These are phyloP conservation scores for Lachancea sp. DNA, from an alignment of 805 yeast genomes.

Conservation along the genomic window DNA sequence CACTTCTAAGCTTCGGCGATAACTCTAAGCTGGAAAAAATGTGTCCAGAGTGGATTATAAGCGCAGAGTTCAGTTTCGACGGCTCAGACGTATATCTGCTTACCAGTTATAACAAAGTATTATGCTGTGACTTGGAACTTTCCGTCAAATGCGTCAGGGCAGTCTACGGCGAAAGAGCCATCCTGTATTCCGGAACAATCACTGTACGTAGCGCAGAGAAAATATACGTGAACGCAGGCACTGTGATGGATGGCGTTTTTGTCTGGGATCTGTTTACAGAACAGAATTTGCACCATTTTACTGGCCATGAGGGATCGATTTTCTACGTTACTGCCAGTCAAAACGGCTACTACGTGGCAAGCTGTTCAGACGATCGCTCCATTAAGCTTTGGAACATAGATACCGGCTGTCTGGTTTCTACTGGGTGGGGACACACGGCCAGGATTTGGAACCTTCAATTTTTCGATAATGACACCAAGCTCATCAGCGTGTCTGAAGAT, in stretches of 20 bases:
- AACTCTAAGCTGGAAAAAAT: slow-evolving; percentile 38
- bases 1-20: slow-evolving; percentile 21
- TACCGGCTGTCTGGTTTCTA: slow-evolving; percentile 53
- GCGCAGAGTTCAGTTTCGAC: slow-evolving; percentile 44
- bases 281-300: slow-evolving; percentile 47
- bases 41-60: slow-evolving; percentile 74
- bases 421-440: slow-evolving; percentile 96
- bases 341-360: slow-evolving; percentile 50
- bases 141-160: slow-evolving; percentile 27
- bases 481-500: slow-evolving; percentile 80
- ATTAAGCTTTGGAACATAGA: slow-evolving; percentile 65
- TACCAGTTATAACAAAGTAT: slow-evolving; percentile 70
- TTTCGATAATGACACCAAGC: slow-evolving; percentile 34
- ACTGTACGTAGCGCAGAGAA: slow-evolving; percentile 37
- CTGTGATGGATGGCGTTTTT: slow-evolving; percentile 83
- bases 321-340: slow-evolving; percentile 66
- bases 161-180: slow-evolving; percentile 64
- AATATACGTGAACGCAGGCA: slow-evolving; percentile 75
- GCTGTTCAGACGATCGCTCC: slow-evolving; percentile 94
- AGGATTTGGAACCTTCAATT: slow-evolving; percentile 83
- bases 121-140: slow-evolving; percentile 26
- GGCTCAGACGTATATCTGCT: slow-evolving; percentile 43
- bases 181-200: slow-evolving; percentile 81
- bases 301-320: slow-evolving; percentile 86
- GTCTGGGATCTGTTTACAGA: slow-evolving; percentile 58